Evolutionary conservation across 1,284 basidiomycete genomes (phyloP), one percentile per base, ranked within the genome.

Genomic region (Takashimella tepidaria): DNA sequence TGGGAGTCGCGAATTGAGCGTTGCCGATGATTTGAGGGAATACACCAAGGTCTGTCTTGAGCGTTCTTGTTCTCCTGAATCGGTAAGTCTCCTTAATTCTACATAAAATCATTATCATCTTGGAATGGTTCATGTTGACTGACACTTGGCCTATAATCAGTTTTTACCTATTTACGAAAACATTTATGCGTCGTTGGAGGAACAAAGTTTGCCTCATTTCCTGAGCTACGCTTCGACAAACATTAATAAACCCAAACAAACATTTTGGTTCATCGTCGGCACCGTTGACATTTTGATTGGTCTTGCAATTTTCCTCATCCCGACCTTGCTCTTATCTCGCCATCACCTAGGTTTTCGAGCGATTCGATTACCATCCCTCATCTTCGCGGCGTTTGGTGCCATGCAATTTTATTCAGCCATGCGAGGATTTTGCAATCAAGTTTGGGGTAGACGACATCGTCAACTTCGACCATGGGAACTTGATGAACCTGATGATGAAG

Each of bases 391-490:
- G 6, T 68, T 69, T 45, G 67, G 66, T 2, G 45, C 54, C 3
- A 68, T 65, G 62, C 67, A 70, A 47, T 50, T 56, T 1, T 70
- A 70, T 45, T 72, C 68, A 10, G 68, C 69, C 5, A 61, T 55
- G 24, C 55, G 66, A 37, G 67, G 68, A 2, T 72, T 72, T 59
- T 70, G 69, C 48, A 51, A 54, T 25, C 68, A 70, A 42, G 62
- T 70, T 1, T 72, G 69, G 69, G 64, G 62, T 2, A 45, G 69
- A 41, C 51, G 52, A 3, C 49, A 51, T 37, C 54, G 64, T 25
- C 69, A 72, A 48, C 49, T 70, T 21, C 56, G 59, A 41, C 68
- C 68, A 1, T 72, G 69, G 68, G 68, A 72, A 45, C 53, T 68
- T 60, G 66, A 67, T 40, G 61, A 60, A 5, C 24, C 60, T 13